Evolutionary conservation across 257 asterid species (phyloP).

Genomic region (Craterostigma plantagineum): DNA sequence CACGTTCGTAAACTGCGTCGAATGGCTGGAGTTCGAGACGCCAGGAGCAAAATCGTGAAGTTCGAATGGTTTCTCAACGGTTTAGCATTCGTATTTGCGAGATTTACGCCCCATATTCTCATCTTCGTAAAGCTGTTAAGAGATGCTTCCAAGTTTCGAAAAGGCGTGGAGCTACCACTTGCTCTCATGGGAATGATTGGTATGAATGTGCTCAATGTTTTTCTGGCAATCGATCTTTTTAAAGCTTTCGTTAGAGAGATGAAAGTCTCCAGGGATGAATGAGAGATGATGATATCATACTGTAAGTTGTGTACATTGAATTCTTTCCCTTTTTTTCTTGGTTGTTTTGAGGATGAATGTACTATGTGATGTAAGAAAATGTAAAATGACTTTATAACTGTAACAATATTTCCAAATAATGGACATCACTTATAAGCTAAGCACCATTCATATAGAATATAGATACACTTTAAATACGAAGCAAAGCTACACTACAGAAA

Average conservation of each 20-base stretch:
- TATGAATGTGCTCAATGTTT: constrained; percentile 60
- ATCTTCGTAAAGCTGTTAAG: constrained; percentile 48
- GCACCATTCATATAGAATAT: no score
- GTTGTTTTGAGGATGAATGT: no score
- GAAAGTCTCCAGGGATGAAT: constrained; percentile 3
- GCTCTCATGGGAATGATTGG: constrained; percentile 83
- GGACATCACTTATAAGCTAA: no score
- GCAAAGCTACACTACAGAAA: no score
- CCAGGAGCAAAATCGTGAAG: constrained; percentile 36
- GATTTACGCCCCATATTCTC: constrained; percentile 46
- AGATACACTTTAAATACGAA: no score
- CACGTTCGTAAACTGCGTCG: constrained; percentile 58
- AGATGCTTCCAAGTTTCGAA: constrained; percentile 61
- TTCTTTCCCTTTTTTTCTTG: no score
- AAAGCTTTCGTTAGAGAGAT: constrained; percentile 49
- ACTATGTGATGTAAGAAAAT: no score
- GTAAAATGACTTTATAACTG: no score
- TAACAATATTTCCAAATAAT: no score
- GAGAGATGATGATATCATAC: no score
- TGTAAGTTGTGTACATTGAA: no score
- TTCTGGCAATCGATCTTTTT: constrained; percentile 55
- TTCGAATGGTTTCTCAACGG: constrained; percentile 76
- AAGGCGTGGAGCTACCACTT: constrained; percentile 71
- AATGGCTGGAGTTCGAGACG: constrained; percentile 64
- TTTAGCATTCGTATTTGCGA: constrained; percentile 38